Percentiles rank a stretch among this genome's conserved stretches.
phyloP scores from a whole-genome alignment of 179 eudicot species.

The Spinacia oleracea region DNA sequence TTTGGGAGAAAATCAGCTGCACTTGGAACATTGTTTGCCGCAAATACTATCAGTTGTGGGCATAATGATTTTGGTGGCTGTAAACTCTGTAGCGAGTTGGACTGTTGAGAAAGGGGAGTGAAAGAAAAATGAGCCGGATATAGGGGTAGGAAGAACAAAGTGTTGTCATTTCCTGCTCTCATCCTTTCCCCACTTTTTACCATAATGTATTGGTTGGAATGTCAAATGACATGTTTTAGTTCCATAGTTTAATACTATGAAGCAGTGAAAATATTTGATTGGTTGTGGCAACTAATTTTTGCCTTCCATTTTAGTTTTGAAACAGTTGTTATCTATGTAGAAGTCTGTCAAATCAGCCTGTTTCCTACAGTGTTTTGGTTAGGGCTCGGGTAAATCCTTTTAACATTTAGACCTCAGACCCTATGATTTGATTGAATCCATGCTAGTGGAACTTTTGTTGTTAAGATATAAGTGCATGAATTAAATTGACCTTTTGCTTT shows the following conservation, averaged over 20 bases:
- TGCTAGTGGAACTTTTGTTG: not conserved
- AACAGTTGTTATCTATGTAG: not conserved
- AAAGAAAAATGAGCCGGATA: not conserved
- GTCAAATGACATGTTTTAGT: not conserved
- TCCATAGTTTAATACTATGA: not conserved
- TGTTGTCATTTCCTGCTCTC: not conserved
- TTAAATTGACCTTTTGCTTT: not conserved
- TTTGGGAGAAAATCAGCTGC: not conserved
- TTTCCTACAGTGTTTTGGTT: not conserved
- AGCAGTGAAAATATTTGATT: not conserved
- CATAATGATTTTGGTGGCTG: conserved; percentile 1
- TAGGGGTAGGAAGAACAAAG: not conserved
- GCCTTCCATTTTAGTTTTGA: not conserved
- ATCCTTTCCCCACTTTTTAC: not conserved
- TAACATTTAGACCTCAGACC: not conserved
- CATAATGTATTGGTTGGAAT: not conserved
- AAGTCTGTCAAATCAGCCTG: not conserved
- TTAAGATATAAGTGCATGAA: not conserved
- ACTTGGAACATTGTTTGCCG: not conserved
- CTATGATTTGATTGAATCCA: not conserved
- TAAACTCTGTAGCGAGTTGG: not conserved
- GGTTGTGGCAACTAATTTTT: not conserved
- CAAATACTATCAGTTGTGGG: not conserved
- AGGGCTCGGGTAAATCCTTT: not conserved
- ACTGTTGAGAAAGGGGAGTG: not conserved